These are phyloP conservation scores for Oryza punctata DNA, from an alignment of 176 grass and related monocot species.

Conservation along the genomic window DNA sequence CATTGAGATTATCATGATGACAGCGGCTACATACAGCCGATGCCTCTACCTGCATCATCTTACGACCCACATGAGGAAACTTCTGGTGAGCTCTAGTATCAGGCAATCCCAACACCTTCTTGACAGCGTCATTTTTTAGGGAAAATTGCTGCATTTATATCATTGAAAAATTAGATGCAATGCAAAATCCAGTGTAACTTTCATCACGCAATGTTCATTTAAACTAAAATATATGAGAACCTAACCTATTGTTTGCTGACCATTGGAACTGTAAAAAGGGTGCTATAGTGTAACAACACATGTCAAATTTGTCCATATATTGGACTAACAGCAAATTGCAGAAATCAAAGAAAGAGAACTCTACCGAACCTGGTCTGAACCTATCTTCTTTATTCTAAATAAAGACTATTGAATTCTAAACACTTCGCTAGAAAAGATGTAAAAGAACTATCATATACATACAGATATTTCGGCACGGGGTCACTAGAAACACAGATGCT, in stretches of 20 bases:
- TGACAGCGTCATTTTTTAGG: constrained; percentile 59
- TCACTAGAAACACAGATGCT: constrained; percentile 24
- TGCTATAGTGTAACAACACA: not conserved
- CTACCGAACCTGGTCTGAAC: not conserved
- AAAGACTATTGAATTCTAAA: constrained; percentile 14
- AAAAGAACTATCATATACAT: constrained; percentile 21
- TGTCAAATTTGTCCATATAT: not conserved
- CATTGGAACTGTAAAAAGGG: constrained; percentile 8
- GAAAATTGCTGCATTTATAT: constrained; percentile 71
- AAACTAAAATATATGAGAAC: constrained; percentile 29
- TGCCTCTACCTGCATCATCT: constrained; percentile 41
- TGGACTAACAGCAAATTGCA: not conserved
- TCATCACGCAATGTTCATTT: not conserved
- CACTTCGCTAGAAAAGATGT: constrained; percentile 14
- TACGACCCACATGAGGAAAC: constrained; percentile 22
- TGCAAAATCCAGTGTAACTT: constrained; percentile 19
- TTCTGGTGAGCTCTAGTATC: constrained; percentile 38
- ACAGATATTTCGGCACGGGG: constrained; percentile 9
- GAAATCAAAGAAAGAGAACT: constrained; percentile 12
- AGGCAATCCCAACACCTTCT: constrained; percentile 61
- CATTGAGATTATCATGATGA: not conserved
- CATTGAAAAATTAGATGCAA: constrained; percentile 41
- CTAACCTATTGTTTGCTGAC: not conserved
- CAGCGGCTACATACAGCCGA: not conserved
- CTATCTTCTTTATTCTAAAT: constrained; percentile 17